Evolutionary conservation across 208 protist genomes (phyloP).

Genomic region (Pavlovales sp.): DNA sequence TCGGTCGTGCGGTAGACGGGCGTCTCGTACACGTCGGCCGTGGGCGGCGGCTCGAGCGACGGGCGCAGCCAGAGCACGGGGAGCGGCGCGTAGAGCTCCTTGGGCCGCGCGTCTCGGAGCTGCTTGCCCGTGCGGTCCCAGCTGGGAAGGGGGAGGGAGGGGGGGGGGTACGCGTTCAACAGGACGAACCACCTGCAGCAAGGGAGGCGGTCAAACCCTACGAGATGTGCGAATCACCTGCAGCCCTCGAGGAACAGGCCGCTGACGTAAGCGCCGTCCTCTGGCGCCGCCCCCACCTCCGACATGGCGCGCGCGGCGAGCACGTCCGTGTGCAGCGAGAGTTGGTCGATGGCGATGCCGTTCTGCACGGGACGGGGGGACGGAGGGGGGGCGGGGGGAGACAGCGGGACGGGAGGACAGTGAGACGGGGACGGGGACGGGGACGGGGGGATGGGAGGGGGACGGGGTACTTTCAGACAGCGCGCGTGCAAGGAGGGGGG

Average conservation of each 20-base stretch:
- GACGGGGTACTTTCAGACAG: no score
- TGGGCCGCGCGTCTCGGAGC: slow-evolving; percentile 78
- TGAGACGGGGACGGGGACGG: no score
- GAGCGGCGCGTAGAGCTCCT: slow-evolving; percentile 76
- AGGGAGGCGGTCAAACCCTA: no score
- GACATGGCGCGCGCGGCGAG: background rate
- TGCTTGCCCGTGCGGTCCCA: slow-evolving; percentile 71
- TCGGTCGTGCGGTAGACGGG: slow-evolving; percentile 62
- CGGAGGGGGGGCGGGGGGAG: background rate
- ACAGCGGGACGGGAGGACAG: background rate
- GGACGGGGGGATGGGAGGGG: no score
- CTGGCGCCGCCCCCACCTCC: background rate
- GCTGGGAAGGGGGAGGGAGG: no score
- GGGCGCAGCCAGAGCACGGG: slow-evolving; percentile 84
- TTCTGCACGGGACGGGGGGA: background rate
- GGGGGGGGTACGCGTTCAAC: no score
- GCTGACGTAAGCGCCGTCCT: slow-evolving; percentile 83
- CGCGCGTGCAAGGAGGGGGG: no score
- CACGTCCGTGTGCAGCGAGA: background rate
- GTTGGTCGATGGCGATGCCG: background rate
- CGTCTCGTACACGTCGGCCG: slow-evolving; percentile 44
- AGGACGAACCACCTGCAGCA: no score
- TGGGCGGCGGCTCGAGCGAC: background rate
- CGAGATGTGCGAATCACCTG: no score
- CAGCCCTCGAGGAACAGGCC: slow-evolving; percentile 88